Conservation (phyloP, 225 moss, liverwort and hornwort species). For the Rhytidiadelphus loreus region DNA sequence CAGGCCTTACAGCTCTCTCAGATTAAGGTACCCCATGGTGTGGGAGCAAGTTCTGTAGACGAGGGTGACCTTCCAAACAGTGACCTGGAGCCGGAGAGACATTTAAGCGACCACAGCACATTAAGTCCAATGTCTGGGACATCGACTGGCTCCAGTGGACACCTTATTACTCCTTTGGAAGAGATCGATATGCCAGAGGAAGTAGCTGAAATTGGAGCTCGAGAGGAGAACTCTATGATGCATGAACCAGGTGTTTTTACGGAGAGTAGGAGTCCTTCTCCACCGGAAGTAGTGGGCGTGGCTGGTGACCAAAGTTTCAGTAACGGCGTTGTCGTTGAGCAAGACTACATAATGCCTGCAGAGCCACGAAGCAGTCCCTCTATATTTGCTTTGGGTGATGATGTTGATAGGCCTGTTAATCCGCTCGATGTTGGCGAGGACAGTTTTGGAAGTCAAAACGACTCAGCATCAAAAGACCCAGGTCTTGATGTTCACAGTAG, state of each 20-base stretch:
- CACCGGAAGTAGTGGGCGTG: constrained; percentile 5
- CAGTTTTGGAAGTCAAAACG: constrained; percentile 18
- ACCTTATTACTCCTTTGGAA: constrained; percentile 48
- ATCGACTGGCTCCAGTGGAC: constrained; percentile 44
- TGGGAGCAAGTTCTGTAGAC: constrained; percentile 18
- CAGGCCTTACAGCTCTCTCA: constrained; percentile 89
- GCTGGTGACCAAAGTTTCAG: constrained; percentile 9
- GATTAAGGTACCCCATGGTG: constrained; percentile 13
- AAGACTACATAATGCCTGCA: constrained; percentile 20
- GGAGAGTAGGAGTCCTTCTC: constrained; percentile 21
- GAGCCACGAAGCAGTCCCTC: constrained; percentile 30
- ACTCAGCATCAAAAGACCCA: background rate
- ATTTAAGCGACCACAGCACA: constrained; percentile 22
- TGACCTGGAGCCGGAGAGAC: constrained; percentile 16
- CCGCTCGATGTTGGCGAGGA: constrained; percentile 52
- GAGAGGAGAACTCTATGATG: constrained; percentile 49
- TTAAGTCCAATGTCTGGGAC: constrained; percentile 36
- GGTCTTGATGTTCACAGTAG: background rate
- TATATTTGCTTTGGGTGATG: constrained; percentile 51
- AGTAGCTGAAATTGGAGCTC: constrained; percentile 58
- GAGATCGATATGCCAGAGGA: constrained; percentile 59
- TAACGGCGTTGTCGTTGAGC: constrained; percentile 11
- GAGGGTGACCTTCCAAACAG: constrained; percentile 11
- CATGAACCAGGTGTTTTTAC: constrained; percentile 41
- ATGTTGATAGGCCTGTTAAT: constrained; percentile 50